These are phyloP conservation scores for Saussurea involucrata DNA, from an alignment of 129 eudicot species.

Conservation along the genomic window DNA sequence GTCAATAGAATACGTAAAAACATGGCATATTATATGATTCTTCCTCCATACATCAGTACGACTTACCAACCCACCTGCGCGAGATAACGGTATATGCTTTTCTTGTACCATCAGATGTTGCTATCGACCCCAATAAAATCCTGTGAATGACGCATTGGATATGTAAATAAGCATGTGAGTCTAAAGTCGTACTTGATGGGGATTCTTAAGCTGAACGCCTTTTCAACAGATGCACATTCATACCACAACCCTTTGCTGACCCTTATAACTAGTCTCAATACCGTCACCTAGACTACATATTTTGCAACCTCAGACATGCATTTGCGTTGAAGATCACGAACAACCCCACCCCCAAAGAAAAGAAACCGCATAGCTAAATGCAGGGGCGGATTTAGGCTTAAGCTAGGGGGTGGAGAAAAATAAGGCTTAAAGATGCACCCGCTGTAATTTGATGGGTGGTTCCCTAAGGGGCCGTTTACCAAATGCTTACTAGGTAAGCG, in stretches of 20 bases:
- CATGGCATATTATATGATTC: conserved; percentile 5
- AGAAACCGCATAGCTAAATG: neutral
- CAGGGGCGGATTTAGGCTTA: neutral
- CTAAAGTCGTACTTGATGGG: conserved; percentile 29
- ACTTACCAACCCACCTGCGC: conserved; percentile 99
- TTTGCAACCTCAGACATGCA: neutral
- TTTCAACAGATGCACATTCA: conserved; percentile 25
- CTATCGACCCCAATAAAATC: conserved; percentile 93
- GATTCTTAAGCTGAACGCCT: conserved; percentile 23
- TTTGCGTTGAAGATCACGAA: neutral
- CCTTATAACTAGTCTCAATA: neutral
- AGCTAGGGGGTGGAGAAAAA: neutral
- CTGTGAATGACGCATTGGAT: conserved; percentile 95
- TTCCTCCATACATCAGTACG: conserved; percentile 29
- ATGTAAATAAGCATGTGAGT: conserved; percentile 57
- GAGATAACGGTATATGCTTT: conserved; percentile 79
- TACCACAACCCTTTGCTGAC: conserved; percentile 5
- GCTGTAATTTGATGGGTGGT: neutral
- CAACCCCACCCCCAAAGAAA: neutral
- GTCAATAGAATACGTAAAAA: neutral
- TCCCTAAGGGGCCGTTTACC: neutral
- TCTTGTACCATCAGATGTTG: conserved; percentile 82
- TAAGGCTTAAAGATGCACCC: neutral
- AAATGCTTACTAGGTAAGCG: neutral
- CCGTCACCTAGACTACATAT: neutral